Conservation (phyloP, 164 flowering plant species). For the Amborella trichopoda region DNA sequence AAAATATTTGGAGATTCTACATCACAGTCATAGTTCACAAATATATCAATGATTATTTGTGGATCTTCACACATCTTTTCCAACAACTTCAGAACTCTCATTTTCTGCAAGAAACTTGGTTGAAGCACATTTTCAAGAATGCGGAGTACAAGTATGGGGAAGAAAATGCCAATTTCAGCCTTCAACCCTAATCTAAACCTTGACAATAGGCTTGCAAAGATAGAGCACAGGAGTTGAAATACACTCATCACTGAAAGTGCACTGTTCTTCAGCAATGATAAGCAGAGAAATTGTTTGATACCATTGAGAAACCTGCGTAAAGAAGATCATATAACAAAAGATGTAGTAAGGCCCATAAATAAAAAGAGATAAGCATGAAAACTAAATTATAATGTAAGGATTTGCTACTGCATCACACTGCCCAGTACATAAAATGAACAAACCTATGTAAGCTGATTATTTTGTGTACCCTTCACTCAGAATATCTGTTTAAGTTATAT, state of each 20-base stretch:
- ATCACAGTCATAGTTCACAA: constrained; percentile 98
- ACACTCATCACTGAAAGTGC: constrained; percentile 93
- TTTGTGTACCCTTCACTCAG: too few relatives aligned
- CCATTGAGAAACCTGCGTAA: constrained; percentile 73
- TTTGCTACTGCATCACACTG: too few relatives aligned
- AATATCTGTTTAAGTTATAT: too few relatives aligned
- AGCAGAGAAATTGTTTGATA: constrained; percentile 81
- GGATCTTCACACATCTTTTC: constrained; percentile 81
- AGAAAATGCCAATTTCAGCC: constrained; percentile 89
- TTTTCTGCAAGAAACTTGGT: constrained; percentile 95
- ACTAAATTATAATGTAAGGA: too few relatives aligned
- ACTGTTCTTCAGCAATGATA: constrained; percentile 95
- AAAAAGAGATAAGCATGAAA: neutral
- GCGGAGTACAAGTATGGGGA: constrained; percentile 91
- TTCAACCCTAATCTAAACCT: constrained; percentile 87
- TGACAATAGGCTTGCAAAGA: constrained; percentile 56
- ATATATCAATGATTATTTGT: constrained; percentile 69
- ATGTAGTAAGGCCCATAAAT: neutral
- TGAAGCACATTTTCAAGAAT: constrained; percentile 97
- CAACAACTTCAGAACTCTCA: constrained; percentile 82
- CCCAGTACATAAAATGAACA: too few relatives aligned
- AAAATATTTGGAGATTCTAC: constrained; percentile 92
- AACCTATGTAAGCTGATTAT: too few relatives aligned
- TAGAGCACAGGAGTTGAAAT: constrained; percentile 91
- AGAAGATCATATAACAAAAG: neutral